A percentile compares a stretch with the other conserved stretches of the same genome.
Conservation (phyloP, 2,329 filamentous ascomycete genomes). For the Dothistroma pini region DNA sequence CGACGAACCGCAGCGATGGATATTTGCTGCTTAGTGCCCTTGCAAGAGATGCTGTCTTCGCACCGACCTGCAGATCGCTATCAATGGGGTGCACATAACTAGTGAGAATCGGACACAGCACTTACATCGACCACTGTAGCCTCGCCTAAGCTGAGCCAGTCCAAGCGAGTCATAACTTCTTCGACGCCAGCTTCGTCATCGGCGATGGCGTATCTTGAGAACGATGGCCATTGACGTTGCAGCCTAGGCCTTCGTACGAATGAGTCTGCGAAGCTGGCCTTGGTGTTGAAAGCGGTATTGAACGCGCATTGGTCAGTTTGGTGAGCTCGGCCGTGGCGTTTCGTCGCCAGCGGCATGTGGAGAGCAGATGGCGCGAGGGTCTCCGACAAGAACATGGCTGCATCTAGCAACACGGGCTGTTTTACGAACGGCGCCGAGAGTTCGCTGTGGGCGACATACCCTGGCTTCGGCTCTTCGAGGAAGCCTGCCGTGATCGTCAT, state of each 20-base stretch:
- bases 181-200: neutral
- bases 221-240: neutral
- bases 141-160: neutral
- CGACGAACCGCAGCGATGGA: neutral
- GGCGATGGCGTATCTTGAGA: neutral
- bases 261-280: neutral
- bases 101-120: neutral
- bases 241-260: neutral
- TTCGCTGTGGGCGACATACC: neutral
- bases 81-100: neutral
- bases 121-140: neutral
- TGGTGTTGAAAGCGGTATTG: neutral
- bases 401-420: neutral
- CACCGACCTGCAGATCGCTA: neutral
- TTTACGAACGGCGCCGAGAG: neutral
- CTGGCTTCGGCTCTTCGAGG: neutral
- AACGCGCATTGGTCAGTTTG: neutral
- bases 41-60: neutral
- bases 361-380: neutral
- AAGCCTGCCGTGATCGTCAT: neutral
- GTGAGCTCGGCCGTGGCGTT: neutral
- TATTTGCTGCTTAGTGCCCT: neutral
- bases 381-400: conserved; percentile 1
- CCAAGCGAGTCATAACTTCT: neutral
- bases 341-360: neutral